A percentile compares a stretch with the other conserved stretches of the same genome.
These are phyloP conservation scores for Cytospora paraplurivora DNA, from an alignment of 2,329 filamentous ascomycete genomes.

Conservation along the genomic window DNA sequence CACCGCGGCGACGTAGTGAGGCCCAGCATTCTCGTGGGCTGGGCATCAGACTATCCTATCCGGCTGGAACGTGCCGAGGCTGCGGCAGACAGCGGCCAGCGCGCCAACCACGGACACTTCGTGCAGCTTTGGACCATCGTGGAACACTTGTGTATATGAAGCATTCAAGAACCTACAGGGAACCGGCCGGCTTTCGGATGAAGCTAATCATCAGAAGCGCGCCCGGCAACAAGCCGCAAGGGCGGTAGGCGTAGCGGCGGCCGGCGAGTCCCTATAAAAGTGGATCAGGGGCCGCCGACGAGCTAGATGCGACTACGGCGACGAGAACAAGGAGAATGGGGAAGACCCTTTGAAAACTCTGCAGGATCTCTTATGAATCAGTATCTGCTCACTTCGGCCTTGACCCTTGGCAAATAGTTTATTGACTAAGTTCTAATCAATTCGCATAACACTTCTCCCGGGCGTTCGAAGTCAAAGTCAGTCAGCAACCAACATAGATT, in stretches of 20 bases:
- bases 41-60: background rate
- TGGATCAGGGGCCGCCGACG: slow-evolving; percentile 14
- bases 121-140: background rate
- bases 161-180: background rate
- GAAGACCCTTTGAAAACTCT: slow-evolving; percentile 21
- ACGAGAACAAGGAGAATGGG: slow-evolving; percentile 19
- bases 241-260: slow-evolving; percentile 9
- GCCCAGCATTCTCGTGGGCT: background rate
- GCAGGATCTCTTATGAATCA: slow-evolving; percentile 4
- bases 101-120: slow-evolving; percentile 11
- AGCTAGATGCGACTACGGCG: slow-evolving; percentile 21
- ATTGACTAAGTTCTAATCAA: background rate
- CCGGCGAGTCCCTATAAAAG: slow-evolving; percentile 22
- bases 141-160: background rate
- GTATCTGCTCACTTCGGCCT: background rate
- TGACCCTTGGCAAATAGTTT: background rate
- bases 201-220: background rate
- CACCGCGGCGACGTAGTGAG: background rate
- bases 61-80: background rate
- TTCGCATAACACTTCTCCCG: background rate
- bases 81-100: slow-evolving; percentile 1
- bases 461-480: slow-evolving; percentile 11
- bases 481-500: background rate
- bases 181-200: slow-evolving; percentile 11
- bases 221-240: slow-evolving; percentile 1